phyloP scores from a whole-genome alignment of 139 green algal species.

The Picochlorum sp. region DNA sequence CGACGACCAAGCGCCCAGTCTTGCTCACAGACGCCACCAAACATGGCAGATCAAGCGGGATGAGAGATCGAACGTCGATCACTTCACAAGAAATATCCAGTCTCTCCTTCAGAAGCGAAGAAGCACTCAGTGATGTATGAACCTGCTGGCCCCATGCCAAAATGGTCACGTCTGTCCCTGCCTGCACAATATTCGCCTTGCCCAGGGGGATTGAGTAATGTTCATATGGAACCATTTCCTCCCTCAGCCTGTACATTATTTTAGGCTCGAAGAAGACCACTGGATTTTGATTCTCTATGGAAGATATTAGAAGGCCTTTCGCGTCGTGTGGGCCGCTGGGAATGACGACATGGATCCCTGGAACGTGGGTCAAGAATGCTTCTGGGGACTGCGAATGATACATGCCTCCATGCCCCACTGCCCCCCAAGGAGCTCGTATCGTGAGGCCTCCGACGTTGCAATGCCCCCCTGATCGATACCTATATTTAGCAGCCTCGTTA shows the following conservation, averaged over 20 bases:
- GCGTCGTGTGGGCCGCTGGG: slow-evolving; percentile 62
- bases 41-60: slow-evolving; percentile 62
- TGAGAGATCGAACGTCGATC: slow-evolving; percentile 79
- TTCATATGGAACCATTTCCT: slow-evolving; percentile 69
- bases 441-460: slow-evolving; percentile 84
- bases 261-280: slow-evolving; percentile 92
- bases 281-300: slow-evolving; percentile 70
- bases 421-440: slow-evolving; percentile 77
- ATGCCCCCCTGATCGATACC: slow-evolving; percentile 71
- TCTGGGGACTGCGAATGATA: slow-evolving; percentile 95
- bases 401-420: slow-evolving; percentile 88
- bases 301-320: slow-evolving; percentile 81
- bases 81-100: slow-evolving; percentile 71
- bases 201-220: slow-evolving; percentile 70
- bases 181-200: slow-evolving; percentile 39
- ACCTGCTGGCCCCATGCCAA: slow-evolving; percentile 92
- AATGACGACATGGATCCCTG: slow-evolving; percentile 71
- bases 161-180: slow-evolving; percentile 76
- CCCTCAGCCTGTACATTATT: slow-evolving; percentile 81
- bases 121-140: slow-evolving; percentile 39
- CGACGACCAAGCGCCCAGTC: slow-evolving; percentile 72
- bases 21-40: slow-evolving; percentile 48
- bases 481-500: slow-evolving; percentile 88
- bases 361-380: slow-evolving; percentile 85
- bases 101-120: slow-evolving; percentile 6